Base-by-base conservation (phyloP, 2,329 filamentous ascomycete species). In the Colletotrichum higginsianum region DNA sequence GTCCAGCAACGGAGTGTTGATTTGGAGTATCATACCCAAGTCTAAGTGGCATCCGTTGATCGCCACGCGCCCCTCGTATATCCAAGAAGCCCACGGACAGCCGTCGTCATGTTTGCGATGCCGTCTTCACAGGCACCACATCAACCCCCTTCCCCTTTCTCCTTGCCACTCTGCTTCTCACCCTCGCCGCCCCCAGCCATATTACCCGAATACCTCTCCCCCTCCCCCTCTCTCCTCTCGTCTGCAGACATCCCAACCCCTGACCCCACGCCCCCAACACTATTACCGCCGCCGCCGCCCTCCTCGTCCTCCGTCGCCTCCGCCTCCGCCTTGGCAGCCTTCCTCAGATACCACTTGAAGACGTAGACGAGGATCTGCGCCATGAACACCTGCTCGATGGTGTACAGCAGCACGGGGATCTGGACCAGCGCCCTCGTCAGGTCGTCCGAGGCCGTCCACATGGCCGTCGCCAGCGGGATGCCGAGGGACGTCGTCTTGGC, bases 401-500 rank as follows among this genome's bases (percentile, higher is more conserved):
- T 87, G 68, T 89, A 92, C 18, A 92, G 82, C 49, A 92, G 82
- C 18, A 92, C 88, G 0, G 91, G 90, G 40, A 92, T 88, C 77
- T 91, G 88, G 56, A 92, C 86, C 74, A 88, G 89, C 0, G 88
- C 86, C 71, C 88, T 84, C 23, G 88, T 86, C 49, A 88, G 80
- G 53, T 88, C 80, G 74, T 87, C 85, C 12, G 89, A 80, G 16
- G 87, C 84, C 16, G 84, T 82, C 84, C 91, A 94, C 88, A 94
- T 93, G 70, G 92, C 88, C 42, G 89, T 88, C 61, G 89, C 86
- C 38, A 94, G 78, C 0, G 92, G 92, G 9, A 94, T 92, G 0
- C 92, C 91, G 68, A 94, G 84, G 3, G 89, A 90, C 1, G 91
- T 91, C 3, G 92, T 93, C 80, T 94, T 94, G 16, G 92, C 92